Evolutionary conservation across 805 yeast genomes (phyloP).

Genomic region (Wickerhamomyces rabaulensis): DNA sequence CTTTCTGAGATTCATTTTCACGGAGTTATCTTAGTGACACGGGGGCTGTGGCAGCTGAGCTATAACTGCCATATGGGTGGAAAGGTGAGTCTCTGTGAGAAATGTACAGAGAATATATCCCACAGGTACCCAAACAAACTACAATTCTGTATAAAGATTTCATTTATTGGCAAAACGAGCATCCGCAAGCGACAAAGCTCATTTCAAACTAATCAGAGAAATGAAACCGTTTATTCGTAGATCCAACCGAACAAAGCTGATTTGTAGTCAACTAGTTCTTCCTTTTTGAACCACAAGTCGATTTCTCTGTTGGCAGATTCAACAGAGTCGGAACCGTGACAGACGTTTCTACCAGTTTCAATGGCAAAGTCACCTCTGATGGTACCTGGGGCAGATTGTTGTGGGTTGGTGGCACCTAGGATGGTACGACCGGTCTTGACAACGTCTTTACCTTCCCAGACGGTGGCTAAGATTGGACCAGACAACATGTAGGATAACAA

Average conservation of each 20-base stretch:
- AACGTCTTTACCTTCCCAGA: slow-evolving; percentile 99
- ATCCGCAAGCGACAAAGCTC: too few relatives aligned
- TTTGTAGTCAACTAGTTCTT: slow-evolving; percentile 91
- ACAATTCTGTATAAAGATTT: too few relatives aligned
- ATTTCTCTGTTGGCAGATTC: slow-evolving; percentile 97
- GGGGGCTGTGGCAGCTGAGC: too few relatives aligned
- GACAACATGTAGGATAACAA: slow-evolving; percentile 93
- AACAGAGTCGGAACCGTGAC: slow-evolving; percentile 99
- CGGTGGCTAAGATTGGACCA: slow-evolving; percentile 98
- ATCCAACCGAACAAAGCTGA: slow-evolving; percentile 83
- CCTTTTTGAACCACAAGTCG: slow-evolving; percentile 94
- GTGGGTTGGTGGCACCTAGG: slow-evolving; percentile 99
- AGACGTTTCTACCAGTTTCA: slow-evolving; percentile 98
- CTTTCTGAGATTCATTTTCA: too few relatives aligned
- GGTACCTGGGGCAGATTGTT: slow-evolving; percentile 97
- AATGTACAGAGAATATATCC: too few relatives aligned
- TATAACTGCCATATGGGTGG: too few relatives aligned
- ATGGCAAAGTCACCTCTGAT: slow-evolving; percentile 99
- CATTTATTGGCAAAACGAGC: too few relatives aligned
- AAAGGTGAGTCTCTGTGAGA: too few relatives aligned
- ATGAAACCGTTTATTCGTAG: slow-evolving; percentile 65
- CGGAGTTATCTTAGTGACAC: too few relatives aligned
- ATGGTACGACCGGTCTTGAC: slow-evolving; percentile 97
- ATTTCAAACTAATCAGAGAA: too few relatives aligned
- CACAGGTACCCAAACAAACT: too few relatives aligned